A percentile compares a stretch with the other conserved stretches of the same genome.
Conservation (phyloP, 1,284 basidiomycete genomes). For the Ustilago bromivora region DNA sequence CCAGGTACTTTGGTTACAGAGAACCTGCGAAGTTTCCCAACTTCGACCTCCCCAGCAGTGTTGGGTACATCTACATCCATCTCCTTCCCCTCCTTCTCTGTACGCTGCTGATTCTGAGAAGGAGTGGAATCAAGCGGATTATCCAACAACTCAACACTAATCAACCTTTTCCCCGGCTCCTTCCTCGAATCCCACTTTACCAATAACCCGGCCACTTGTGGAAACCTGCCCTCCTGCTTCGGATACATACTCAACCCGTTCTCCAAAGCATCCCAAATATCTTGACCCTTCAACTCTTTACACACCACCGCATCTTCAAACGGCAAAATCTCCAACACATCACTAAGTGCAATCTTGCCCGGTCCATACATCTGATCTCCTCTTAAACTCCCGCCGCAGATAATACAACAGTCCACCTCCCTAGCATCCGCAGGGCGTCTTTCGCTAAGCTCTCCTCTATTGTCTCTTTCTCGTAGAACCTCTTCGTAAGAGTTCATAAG, state of each 20-base stretch:
- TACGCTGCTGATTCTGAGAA: background rate
- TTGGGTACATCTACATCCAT: constrained; percentile 35
- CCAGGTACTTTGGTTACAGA: constrained; percentile 34
- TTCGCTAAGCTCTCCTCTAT: constrained; percentile 71
- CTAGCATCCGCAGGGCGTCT: constrained; percentile 22
- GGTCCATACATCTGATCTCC: constrained; percentile 85
- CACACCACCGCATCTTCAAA: constrained; percentile 87
- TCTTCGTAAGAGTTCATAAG: constrained; percentile 88
- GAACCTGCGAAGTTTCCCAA: constrained; percentile 31
- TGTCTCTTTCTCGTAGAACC: constrained; percentile 74
- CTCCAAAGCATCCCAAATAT: constrained; percentile 86
- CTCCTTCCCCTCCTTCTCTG: constrained; percentile 3
- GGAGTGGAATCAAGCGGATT: constrained; percentile 38
- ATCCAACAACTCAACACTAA: constrained; percentile 57
- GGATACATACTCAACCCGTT: constrained; percentile 82
- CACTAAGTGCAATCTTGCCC: constrained; percentile 81
- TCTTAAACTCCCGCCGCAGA: constrained; percentile 78
- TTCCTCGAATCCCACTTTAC: constrained; percentile 86
- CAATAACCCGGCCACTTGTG: constrained; percentile 85
- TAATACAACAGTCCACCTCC: constrained; percentile 56
- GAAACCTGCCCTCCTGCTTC: constrained; percentile 92
- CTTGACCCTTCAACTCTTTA: constrained; percentile 82
- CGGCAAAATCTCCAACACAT: constrained; percentile 87
- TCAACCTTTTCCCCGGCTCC: constrained; percentile 51
- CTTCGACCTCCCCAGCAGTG: constrained; percentile 7